Base-by-base conservation (phyloP, 1,284 basidiomycete genomes). In the Austroboletus novae-zelandiae region DNA sequence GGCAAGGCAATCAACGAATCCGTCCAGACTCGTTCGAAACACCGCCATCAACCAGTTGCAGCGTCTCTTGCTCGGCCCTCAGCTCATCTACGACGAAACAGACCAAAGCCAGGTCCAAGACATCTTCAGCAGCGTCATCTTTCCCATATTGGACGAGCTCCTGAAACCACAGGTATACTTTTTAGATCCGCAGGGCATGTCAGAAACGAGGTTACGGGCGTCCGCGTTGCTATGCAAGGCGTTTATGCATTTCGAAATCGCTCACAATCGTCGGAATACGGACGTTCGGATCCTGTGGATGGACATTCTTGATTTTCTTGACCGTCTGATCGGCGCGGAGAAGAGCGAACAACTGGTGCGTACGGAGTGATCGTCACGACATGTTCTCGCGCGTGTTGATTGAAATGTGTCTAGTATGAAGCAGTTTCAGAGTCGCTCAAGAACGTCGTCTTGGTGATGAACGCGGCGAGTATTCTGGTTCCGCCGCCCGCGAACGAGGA, bases 401-500 rank as follows among this genome's bases (percentile, higher is more conserved):
- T 9, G 15, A 34, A 9, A 40, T 20, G 45, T n/a, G 36, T 51
- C 3, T 56, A 95, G 93, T 86, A 89, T 63, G 96, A 99, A 68
- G 94, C 95, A 0, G 81, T 98, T 27, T 92, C 91, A 0, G 97
- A 99, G 71, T 95, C 94, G 7, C 78, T 99, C 58, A 99, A 99
- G 74, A 99, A 99, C 67, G 91, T 98, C 31, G 72, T 99, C 23
- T 80, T 99, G 45, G 97, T 99, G 40, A 96, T 99, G 94, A 86
- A 95, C 63, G 90, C 93, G 1, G 86, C 87, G 0, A 80, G 81
- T 5, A 83, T 96, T 48, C 80, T 98, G 18, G 77, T 93, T 5
- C 89, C 89, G 1, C 87, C 90, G 9, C 73, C 77, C 23, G 59
- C 70, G 3, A 59, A 66, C 1, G 77, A 78, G 46, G 76, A 84